These are phyloP conservation scores for Lactarius deliciosus DNA, from an alignment of 768 basidiomycete genomes.

Conservation along the genomic window DNA sequence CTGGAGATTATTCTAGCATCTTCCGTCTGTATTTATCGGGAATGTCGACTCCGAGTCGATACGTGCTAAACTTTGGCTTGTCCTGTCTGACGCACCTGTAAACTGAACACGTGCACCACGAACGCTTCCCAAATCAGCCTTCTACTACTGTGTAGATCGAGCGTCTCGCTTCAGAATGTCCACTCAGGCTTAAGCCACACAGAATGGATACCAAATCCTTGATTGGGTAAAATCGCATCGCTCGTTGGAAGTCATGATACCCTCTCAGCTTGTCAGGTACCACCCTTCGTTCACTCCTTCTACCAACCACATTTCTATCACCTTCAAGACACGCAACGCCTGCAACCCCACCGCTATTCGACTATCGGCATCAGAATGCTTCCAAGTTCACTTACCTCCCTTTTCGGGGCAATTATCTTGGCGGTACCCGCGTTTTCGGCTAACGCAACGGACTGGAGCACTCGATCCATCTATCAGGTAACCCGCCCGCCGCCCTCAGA, in stretches of 20 bases:
- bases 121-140: not conserved
- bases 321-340: constrained; percentile 6
- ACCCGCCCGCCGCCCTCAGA: constrained; percentile 8
- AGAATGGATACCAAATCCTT: constrained; percentile 18
- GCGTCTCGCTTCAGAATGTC: not conserved
- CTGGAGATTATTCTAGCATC: not conserved
- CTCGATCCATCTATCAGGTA: constrained; percentile 56
- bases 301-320: constrained; percentile 9
- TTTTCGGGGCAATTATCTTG: constrained; percentile 12
- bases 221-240: not conserved
- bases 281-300: not conserved
- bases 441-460: constrained; percentile 50
- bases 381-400: not conserved
- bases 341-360: not conserved
- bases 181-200: not conserved
- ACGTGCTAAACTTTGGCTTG: not conserved
- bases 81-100: not conserved
- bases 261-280: not conserved
- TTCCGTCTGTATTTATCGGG: not conserved
- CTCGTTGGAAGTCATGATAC: constrained; percentile 3
- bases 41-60: not conserved
- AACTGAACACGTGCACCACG: not conserved
- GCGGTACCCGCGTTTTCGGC: constrained; percentile 37
- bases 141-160: not conserved
- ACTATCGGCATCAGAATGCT: constrained; percentile 7